Base-by-base conservation (phyloP, 179 eudicot species). In the Silene vulgaris region DNA sequence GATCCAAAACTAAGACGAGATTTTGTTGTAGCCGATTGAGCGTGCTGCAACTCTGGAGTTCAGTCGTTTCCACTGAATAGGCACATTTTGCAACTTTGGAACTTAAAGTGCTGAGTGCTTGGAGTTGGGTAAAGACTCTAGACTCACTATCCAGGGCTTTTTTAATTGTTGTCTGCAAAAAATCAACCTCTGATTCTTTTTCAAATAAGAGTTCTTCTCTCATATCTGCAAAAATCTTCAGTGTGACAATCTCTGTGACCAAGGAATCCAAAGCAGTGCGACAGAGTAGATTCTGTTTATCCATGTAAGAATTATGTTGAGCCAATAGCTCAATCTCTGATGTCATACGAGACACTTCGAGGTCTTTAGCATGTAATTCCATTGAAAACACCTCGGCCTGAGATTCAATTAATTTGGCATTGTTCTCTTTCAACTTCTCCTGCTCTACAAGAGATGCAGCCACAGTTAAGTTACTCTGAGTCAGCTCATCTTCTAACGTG, bases 301-400 rank as follows among this genome's bases (percentile, higher is more conserved):
- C 82, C 78, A 80, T 52, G 23, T 72, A 79, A 73, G 77, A 82
- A 73, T 62, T 83, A 61, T 77, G 75, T 67, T 75, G 65, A 74
- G 83, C 87, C 85, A 81, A 52, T 72, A 84, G 84, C 72, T 88
- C 73, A 28, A 88, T 66, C 82, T 87, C 83, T 32, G 89, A 82
- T 54, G 86, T 82, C 85, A 93, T 56, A 76, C 86, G 60, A 82
- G 87, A 76, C 76, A 84, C 74, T 76, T 87, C 89, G 73, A 93
- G 77, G 52, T 93, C 94, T 83, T 90, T 96, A 32, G 89, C 86
- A 69, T 65, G 81, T 54, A 86, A 75, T 68, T 89, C 88, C 5
- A 84, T 43, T 68, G 82, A 54, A 45, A 84, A 84, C 82, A 76
- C 72, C 74, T 89, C 90, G 71, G 85, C 86, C 83, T 80, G 87